phyloP scores from a whole-genome alignment of 441 rosid genomes.

The Euphorbia schlechtendalii region DNA sequence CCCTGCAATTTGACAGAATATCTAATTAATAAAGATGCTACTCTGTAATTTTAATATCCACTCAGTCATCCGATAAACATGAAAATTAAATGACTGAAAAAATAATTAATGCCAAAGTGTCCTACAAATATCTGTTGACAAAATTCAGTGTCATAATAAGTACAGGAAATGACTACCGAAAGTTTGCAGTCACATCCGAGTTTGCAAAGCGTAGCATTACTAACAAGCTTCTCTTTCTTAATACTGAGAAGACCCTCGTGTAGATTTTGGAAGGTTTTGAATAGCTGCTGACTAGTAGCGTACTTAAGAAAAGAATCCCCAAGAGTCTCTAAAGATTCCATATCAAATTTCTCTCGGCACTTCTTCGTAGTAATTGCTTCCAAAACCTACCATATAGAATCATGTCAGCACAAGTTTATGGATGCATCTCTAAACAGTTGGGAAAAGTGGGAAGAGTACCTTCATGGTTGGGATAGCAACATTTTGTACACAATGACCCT shows the following conservation, averaged over 20 bases:
- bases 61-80: not conserved
- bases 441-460: slow-evolving; percentile 32
- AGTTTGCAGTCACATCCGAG: slow-evolving; percentile 66
- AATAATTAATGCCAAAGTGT: too few relatives aligned
- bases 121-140: too few relatives aligned
- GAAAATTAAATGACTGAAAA: not conserved
- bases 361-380: slow-evolving; percentile 86
- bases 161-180: slow-evolving; percentile 39
- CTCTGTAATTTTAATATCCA: not conserved
- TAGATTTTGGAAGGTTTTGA: slow-evolving; percentile 36
- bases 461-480: slow-evolving; percentile 57
- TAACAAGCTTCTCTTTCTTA: slow-evolving; percentile 53
- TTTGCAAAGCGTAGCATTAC: slow-evolving; percentile 61
- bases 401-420: slow-evolving; percentile 6
- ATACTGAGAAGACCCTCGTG: slow-evolving; percentile 82
- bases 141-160: too few relatives aligned
- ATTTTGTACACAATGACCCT: slow-evolving; percentile 32
- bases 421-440: not conserved
- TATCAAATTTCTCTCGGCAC: slow-evolving; percentile 72
- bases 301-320: slow-evolving; percentile 93
- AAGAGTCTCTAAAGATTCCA: slow-evolving; percentile 85
- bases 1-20: slow-evolving; percentile 39
- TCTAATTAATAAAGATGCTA: not conserved
- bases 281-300: slow-evolving; percentile 68
- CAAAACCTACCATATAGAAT: slow-evolving; percentile 43